Conservation (phyloP, 768 basidiomycete genomes). For the Leccinum subtestaceum region DNA sequence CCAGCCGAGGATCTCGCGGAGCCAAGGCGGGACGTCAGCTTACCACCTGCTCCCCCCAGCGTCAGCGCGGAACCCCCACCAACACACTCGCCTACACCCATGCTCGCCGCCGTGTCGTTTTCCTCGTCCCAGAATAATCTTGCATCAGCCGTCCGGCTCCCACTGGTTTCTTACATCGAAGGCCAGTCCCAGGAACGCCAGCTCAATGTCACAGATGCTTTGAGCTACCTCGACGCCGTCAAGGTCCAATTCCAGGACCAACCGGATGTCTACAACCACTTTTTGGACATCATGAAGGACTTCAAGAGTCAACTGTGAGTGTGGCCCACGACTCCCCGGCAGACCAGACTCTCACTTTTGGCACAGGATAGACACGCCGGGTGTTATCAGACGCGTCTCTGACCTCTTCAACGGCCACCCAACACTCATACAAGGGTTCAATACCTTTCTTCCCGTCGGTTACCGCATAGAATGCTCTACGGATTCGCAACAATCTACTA, state of each 20-base stretch:
- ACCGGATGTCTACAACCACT: slow-evolving; percentile 62
- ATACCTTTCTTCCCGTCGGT: slow-evolving; percentile 92
- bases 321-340: background rate
- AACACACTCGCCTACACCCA: slow-evolving; percentile 12
- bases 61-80: slow-evolving; percentile 6
- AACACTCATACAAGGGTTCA: slow-evolving; percentile 93
- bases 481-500: slow-evolving; percentile 59
- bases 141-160: slow-evolving; percentile 14
- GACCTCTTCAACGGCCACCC: slow-evolving; percentile 90
- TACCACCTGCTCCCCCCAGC: slow-evolving; percentile 15
- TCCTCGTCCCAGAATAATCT: slow-evolving; percentile 1
- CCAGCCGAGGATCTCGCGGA: slow-evolving; percentile 14
- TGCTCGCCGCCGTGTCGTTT: slow-evolving; percentile 16
- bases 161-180: slow-evolving; percentile 24
- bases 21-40: slow-evolving; percentile 25
- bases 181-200: slow-evolving; percentile 38
- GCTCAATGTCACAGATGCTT: slow-evolving; percentile 60
- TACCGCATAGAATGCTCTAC: slow-evolving; percentile 86
- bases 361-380: slow-evolving; percentile 91
- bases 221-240: slow-evolving; percentile 63
- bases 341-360: background rate
- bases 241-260: slow-evolving; percentile 57
- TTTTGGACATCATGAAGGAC: slow-evolving; percentile 73
- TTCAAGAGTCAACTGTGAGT: slow-evolving; percentile 63
- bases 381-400: slow-evolving; percentile 94